These are phyloP conservation scores for Paramecium primaurelia DNA, from an alignment of 73 alveolate genomes.

Conservation along the genomic window DNA sequence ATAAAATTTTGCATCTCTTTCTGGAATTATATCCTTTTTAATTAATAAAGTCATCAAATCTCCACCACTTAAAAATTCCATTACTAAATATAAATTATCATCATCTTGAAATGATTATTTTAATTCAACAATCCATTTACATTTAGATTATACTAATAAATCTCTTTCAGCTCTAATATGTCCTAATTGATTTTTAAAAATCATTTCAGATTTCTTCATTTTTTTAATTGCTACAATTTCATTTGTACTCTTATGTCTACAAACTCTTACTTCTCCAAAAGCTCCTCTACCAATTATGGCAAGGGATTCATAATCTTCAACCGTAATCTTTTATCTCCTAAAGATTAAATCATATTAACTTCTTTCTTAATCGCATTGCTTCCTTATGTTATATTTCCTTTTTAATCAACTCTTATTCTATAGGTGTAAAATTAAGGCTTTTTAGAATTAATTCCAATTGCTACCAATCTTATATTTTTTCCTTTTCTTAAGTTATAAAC, in stretches of 20 bases:
- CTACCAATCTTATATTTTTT: constrained; percentile 59
- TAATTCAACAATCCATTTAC: constrained; percentile 61
- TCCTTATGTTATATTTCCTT: constrained; percentile 65
- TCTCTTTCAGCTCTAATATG: constrained; percentile 81
- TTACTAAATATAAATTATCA: constrained; percentile 69
- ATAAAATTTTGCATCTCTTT: constrained; percentile 55
- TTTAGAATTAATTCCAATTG: constrained; percentile 43
- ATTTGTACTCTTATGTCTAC: constrained; percentile 65
- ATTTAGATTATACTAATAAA: constrained; percentile 64
- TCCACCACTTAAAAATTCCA: constrained; percentile 85
- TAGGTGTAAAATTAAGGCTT: constrained; percentile 54
- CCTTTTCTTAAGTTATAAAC: not conserved
- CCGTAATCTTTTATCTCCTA: constrained; percentile 63
- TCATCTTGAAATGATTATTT: constrained; percentile 72
- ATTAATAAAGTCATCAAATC: constrained; percentile 77
- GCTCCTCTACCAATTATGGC: constrained; percentile 79
- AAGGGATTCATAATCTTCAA: constrained; percentile 67
- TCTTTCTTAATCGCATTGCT: constrained; percentile 65
- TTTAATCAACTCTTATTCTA: constrained; percentile 62
- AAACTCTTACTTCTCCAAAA: constrained; percentile 77
- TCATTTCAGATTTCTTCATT: constrained; percentile 76
- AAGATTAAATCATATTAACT: constrained; percentile 24
- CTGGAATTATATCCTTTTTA: constrained; percentile 51
- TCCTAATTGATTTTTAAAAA: constrained; percentile 72
- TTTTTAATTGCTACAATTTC: constrained; percentile 74